phyloP scores from a whole-genome alignment of 2,329 filamentous ascomycete species.

The Gyromitra esculenta region DNA sequence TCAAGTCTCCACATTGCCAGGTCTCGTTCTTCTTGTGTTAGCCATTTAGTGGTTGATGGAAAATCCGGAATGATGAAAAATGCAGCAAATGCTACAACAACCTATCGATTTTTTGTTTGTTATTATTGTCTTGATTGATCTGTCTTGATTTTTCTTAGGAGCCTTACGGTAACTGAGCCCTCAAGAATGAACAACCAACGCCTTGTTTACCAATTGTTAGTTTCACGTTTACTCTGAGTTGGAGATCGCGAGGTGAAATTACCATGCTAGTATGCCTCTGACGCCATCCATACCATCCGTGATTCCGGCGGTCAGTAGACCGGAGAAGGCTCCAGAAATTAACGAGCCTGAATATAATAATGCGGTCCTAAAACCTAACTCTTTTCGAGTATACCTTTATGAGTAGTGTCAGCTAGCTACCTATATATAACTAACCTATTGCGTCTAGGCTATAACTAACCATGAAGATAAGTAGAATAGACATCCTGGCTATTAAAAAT shows the following conservation, averaged over 20 bases:
- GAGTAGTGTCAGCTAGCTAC: neutral
- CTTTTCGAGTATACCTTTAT: slow-evolving; percentile 74
- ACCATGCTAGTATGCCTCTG: slow-evolving; percentile 69
- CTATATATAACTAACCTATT: neutral
- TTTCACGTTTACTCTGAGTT: neutral
- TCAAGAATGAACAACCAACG: slow-evolving; percentile 77
- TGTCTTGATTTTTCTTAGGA: neutral
- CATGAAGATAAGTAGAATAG: slow-evolving; percentile 70
- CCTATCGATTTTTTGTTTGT: slow-evolving; percentile 38
- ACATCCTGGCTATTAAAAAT: slow-evolving; percentile 65
- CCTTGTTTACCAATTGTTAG: slow-evolving; percentile 12
- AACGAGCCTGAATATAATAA: slow-evolving; percentile 74
- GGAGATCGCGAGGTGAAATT: slow-evolving; percentile 54
- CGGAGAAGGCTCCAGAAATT: slow-evolving; percentile 77
- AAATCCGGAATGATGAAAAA: slow-evolving; percentile 74
- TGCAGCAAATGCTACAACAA: slow-evolving; percentile 68
- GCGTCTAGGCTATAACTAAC: slow-evolving; percentile 4
- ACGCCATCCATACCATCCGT: slow-evolving; percentile 71
- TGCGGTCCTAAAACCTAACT: slow-evolving; percentile 72
- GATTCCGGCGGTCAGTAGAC: slow-evolving; percentile 72
- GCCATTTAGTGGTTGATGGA: slow-evolving; percentile 70
- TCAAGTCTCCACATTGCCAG: slow-evolving; percentile 71
- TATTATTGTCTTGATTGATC: neutral
- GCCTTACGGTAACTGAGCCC: slow-evolving; percentile 68
- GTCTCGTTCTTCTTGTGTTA: slow-evolving; percentile 68